Evolutionary conservation across 345 rosid species (phyloP), one percentile per base, ranked within the genome.

Genomic region (Hibiscus syriacus): DNA sequence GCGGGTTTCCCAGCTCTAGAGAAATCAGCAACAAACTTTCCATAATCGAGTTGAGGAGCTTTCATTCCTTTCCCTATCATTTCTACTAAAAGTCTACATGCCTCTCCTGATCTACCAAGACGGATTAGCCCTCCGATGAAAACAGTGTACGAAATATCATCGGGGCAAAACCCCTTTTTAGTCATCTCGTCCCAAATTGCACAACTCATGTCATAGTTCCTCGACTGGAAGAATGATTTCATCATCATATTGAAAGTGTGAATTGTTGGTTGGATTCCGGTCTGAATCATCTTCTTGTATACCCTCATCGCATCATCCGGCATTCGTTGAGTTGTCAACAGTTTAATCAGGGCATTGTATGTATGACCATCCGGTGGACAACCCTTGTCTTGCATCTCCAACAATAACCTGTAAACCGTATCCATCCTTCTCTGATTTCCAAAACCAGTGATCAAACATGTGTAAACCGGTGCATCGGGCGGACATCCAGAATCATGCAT

Each of bases 31-130:
- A 83, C 87, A 72, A 91, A 84, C 76, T 79, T 91, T 65, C 83
- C 82, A 73, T 91, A 91, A 82, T 94, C 99, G 16, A 91, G 88
- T 68, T 80, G 85, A 54, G 96, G 96, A 65, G 87, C 82, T 75
- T 87, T 89, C 98, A 94, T 87, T 72, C 93, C 98, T 80, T 86
- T 91, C 64, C 77, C 92, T 29, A 89, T 67, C 99, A 91, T 94
- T 79, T 94, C 89, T 78, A 85, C 93, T 64, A 94, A 67, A 72
- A 77, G 83, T 54, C 79, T 83, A 67, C 93, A 89, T 20, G 96
- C 96, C 67, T 91, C 99, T 62, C 66, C 84, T 0, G 96, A 83
- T 39, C 83, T 85, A 48, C 92, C 92, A 45, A 84, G 80, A 38
- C 90, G 80, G 73, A 89, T 84, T 11, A 93, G 84, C 73, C 97